Percentiles rank a stretch among this genome's conserved stretches.
phyloP scores from a whole-genome alignment of 2,329 filamentous ascomycete species.

The Dactylellina drechsleri region DNA sequence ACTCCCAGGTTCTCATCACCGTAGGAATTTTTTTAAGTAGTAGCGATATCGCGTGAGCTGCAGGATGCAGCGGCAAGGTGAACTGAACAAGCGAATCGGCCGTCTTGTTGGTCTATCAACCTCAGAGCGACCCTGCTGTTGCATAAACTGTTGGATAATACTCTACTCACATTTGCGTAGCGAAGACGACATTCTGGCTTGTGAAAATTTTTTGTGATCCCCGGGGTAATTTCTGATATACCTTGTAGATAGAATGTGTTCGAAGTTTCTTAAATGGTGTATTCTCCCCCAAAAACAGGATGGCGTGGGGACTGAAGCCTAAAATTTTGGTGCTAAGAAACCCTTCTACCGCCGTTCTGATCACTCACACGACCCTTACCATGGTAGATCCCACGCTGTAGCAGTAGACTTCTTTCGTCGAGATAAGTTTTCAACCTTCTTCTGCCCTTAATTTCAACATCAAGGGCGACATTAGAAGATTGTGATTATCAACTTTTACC shows the following conservation, averaged over 20 bases:
- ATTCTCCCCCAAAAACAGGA: conserved; percentile 4
- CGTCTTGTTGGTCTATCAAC: conserved; percentile 27
- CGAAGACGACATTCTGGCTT: conserved; percentile 37
- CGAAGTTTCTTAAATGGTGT: conserved; percentile 11
- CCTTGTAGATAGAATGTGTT: conserved; percentile 34
- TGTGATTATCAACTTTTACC: neutral
- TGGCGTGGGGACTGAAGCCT: conserved; percentile 28
- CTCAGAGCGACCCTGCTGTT: conserved; percentile 18
- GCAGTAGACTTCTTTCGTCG: conserved; percentile 22
- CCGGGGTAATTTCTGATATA: conserved; percentile 22
- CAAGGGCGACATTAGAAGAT: conserved; percentile 31
- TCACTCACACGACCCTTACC: conserved; percentile 44
- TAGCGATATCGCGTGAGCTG: conserved; percentile 50
- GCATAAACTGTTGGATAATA: conserved; percentile 50
- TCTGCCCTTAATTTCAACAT: conserved; percentile 54
- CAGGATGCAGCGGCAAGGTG: conserved; percentile 20
- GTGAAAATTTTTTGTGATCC: conserved; percentile 44
- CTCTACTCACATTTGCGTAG: conserved; percentile 23
- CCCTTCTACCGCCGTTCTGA: conserved; percentile 15
- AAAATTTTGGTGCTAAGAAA: conserved; percentile 33
- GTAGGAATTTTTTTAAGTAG: neutral
- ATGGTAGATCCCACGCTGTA: conserved; percentile 40
- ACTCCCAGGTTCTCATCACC: conserved; percentile 7
- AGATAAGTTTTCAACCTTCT: conserved; percentile 43
- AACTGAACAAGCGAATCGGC: conserved; percentile 49